Percentiles rank a stretch among this genome's conserved stretches.
phyloP scores from a whole-genome alignment of 176 grass and related monocot species.

The Aegilops sharonensis region DNA sequence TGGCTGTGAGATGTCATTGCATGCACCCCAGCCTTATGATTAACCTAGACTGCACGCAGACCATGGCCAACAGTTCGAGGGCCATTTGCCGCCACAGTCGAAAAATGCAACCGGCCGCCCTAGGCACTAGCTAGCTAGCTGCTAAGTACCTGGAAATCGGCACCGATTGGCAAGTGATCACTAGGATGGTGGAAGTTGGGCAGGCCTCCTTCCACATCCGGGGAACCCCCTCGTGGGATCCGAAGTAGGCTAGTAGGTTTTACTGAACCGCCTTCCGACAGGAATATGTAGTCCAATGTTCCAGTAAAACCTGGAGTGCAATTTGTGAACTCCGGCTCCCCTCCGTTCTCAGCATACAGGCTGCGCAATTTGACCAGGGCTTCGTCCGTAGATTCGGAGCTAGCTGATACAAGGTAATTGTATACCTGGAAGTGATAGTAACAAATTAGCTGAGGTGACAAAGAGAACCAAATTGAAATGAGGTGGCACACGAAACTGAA shows the following conservation, averaged over 20 bases:
- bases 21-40: background rate
- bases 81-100: background rate
- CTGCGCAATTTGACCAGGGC: slow-evolving; percentile 55
- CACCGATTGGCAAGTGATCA: slow-evolving; percentile 87
- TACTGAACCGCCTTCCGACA: slow-evolving; percentile 37
- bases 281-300: slow-evolving; percentile 85
- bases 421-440: slow-evolving; percentile 69
- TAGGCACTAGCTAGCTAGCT: slow-evolving; percentile 16
- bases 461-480: background rate
- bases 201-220: slow-evolving; percentile 61
- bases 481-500: background rate
- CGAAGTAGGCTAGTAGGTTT: slow-evolving; percentile 68
- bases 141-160: slow-evolving; percentile 53
- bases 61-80: background rate
- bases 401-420: slow-evolving; percentile 49
- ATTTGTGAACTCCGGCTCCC: slow-evolving; percentile 86
- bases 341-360: slow-evolving; percentile 75
- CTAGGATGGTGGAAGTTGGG: slow-evolving; percentile 85
- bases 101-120: background rate
- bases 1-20: background rate
- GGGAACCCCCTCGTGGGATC: slow-evolving; percentile 52
- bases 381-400: slow-evolving; percentile 25
- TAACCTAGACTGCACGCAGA: background rate
- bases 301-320: slow-evolving; percentile 88
- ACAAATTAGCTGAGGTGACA: slow-evolving; percentile 3